Conservation (phyloP, 2,329 filamentous ascomycete species). For the Cadophora sp. region DNA sequence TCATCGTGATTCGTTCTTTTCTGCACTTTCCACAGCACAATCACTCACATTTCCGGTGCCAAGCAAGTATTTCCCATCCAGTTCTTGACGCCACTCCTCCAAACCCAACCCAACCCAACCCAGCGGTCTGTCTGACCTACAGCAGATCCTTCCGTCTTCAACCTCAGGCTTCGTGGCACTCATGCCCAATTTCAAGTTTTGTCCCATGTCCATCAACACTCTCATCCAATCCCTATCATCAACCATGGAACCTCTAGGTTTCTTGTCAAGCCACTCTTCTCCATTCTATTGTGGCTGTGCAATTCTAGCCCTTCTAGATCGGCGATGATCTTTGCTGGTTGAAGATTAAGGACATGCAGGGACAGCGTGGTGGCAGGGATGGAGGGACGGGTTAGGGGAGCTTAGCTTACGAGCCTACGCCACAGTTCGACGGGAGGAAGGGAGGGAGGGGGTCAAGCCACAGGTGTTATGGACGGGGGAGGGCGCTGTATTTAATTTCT, state of each 20-base stretch:
- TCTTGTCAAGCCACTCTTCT: neutral
- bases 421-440: conserved; percentile 15
- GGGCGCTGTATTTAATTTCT: conserved; percentile 1
- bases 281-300: conserved; percentile 21
- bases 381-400: neutral
- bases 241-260: neutral
- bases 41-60: too few species aligned
- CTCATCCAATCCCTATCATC: conserved; percentile 4
- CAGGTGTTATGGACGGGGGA: conserved; percentile 15
- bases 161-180: neutral
- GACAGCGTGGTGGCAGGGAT: conserved; percentile 6
- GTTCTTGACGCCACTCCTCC: neutral
- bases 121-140: too few species aligned
- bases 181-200: conserved; percentile 13
- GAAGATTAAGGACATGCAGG: conserved; percentile 1
- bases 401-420: conserved; percentile 14
- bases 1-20: neutral
- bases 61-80: neutral
- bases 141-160: neutral
- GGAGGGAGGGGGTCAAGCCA: conserved; percentile 20
- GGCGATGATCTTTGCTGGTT: neutral
- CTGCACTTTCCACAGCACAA: neutral
- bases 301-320: conserved; percentile 10
- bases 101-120: too few species aligned
- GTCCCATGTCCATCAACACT: neutral